Evolutionary conservation across 345 rosid genomes (phyloP).

Genomic region (Ceriops tagal): DNA sequence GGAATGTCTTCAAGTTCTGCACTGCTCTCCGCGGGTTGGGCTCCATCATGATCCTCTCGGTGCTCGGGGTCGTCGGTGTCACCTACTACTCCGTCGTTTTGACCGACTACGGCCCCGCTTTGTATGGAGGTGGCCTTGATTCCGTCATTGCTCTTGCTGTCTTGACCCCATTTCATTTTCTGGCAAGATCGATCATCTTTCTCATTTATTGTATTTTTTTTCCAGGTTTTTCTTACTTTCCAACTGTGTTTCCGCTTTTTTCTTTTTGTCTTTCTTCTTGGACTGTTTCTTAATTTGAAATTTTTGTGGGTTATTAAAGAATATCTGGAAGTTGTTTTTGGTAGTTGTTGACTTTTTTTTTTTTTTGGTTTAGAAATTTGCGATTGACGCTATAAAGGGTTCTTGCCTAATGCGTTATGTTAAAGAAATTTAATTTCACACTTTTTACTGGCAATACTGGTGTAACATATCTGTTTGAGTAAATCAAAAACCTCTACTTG

Average conservation of each 20-base stretch:
- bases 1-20: conserved; percentile 98
- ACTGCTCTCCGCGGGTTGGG: conserved; percentile 94
- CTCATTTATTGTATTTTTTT: not conserved
- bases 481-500: not conserved
- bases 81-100: conserved; percentile 88
- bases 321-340: too few species aligned
- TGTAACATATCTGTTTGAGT: not conserved
- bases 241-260: not conserved
- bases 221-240: not conserved
- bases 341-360: too few species aligned
- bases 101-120: conserved; percentile 78
- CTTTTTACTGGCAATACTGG: too few species aligned
- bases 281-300: not conserved
- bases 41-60: conserved; percentile 94
- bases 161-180: conserved; percentile 67
- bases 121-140: conserved; percentile 61
- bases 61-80: conserved; percentile 88
- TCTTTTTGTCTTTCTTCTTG: not conserved
- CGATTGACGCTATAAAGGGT: not conserved
- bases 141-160: conserved; percentile 50
- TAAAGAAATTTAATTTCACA: too few species aligned
- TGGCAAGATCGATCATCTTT: conserved; percentile 45
- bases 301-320: too few species aligned
- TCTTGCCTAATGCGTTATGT: too few species aligned
- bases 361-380: not conserved